Evolutionary conservation across 148 eudicot species (phyloP), one percentile per base, ranked within the genome.

Genomic region (Cornus suecica): DNA sequence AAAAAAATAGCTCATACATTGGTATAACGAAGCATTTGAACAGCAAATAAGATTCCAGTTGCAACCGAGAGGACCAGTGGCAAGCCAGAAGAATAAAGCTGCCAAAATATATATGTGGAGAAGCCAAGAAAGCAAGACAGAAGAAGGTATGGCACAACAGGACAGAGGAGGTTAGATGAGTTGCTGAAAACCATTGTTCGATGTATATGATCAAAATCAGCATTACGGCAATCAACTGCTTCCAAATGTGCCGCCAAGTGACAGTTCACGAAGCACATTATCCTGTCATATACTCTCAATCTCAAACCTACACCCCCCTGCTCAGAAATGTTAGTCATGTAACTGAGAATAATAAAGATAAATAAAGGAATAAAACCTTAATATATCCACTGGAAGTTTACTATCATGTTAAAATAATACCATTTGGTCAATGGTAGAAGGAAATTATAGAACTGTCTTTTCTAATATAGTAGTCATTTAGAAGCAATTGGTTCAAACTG

Each of bases 221-320:
- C 97, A 77, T 95, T 95, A 14, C 99, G 88, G 29, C 96, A 85
- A 73, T 88, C 91, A 14, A 95, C 97, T 82, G 97, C 99, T 78
- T 92, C 99, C 87, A 95, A 81, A 85, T 95, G 99, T 65, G 99
- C 99, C 66, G 99, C 99, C 67, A 95, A 82, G 86, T 95, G 99
- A 76, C 99, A 92, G 82, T 95, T 95, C 8, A 87, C 89, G 52
- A 95, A 95, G 76, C 97, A 92, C 73, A 95, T 84, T 70, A 92
- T 92, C 69, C 99, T 86, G 42, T 95, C 99, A 82, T 87, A 88
- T 67, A 95, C 97, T 82, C 99, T 92, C 80, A 95, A 82, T 83
- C 99, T 89, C 87, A 95, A 82, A 66, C 99, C 99, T 61, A 95
- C 99, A 70, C 99, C 99, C 75, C 99, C 99, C 99, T 95, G 92